Evolutionary conservation across 805 yeast genomes (phyloP).

Genomic region (Lachancea fermentati): DNA sequence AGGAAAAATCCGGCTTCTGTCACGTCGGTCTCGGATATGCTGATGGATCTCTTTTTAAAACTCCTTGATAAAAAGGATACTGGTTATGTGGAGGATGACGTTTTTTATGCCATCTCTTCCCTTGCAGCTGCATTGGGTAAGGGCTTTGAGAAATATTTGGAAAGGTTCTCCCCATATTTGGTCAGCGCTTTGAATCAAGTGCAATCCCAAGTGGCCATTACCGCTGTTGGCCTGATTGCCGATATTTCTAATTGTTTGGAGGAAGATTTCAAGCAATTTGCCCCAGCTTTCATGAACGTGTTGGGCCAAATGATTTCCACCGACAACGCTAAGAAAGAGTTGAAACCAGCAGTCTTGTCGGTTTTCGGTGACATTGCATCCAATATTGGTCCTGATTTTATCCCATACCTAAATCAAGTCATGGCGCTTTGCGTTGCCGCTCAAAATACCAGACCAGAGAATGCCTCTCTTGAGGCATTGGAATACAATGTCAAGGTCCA

Average conservation of each 20-base stretch:
- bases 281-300: slow-evolving; percentile 75
- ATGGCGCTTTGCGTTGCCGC: slow-evolving; percentile 72
- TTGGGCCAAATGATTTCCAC: slow-evolving; percentile 69
- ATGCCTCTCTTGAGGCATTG: slow-evolving; percentile 62
- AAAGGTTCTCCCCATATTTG: slow-evolving; percentile 76
- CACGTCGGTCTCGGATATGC: slow-evolving; percentile 62
- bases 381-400: slow-evolving; percentile 71
- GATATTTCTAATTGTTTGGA: slow-evolving; percentile 91
- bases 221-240: slow-evolving; percentile 93
- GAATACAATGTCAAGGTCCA: slow-evolving; percentile 69
- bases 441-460: slow-evolving; percentile 56
- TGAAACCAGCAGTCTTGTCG: slow-evolving; percentile 82
- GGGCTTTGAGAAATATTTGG: slow-evolving; percentile 70
- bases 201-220: slow-evolving; percentile 75
- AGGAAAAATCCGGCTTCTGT: slow-evolving; percentile 73
- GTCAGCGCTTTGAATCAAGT: slow-evolving; percentile 73
- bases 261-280: slow-evolving; percentile 61
- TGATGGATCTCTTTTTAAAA: slow-evolving; percentile 78
- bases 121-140: slow-evolving; percentile 76
- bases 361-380: slow-evolving; percentile 96
- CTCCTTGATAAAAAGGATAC: slow-evolving; percentile 62
- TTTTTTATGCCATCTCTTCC: slow-evolving; percentile 86
- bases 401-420: slow-evolving; percentile 71
- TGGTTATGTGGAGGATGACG: slow-evolving; percentile 80
- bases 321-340: slow-evolving; percentile 65